A percentile compares a stretch with the other conserved stretches of the same genome.
phyloP scores from a whole-genome alignment of 2,329 filamentous ascomycete species.

The Xylaria sp. region DNA sequence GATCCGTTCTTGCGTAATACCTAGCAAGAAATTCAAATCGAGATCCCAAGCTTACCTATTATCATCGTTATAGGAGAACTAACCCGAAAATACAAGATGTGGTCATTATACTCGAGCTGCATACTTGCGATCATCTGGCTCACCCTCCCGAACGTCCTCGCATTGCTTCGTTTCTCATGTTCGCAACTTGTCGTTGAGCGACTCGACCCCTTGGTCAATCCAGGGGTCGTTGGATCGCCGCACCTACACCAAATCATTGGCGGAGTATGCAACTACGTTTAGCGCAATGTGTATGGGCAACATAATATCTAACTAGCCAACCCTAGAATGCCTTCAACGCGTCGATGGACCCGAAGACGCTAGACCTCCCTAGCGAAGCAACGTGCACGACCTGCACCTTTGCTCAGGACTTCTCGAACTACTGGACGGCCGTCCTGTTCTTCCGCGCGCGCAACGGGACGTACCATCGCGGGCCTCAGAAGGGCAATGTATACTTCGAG shows the following conservation, averaged over 20 bases:
- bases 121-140: conserved; percentile 1
- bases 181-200: conserved; percentile 34
- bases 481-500: conserved; percentile 35
- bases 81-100: conserved; percentile 9
- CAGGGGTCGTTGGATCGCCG: conserved; percentile 28
- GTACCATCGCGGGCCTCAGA: conserved; percentile 35
- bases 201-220: conserved; percentile 32
- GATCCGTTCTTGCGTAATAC: background rate
- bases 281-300: background rate
- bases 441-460: conserved; percentile 44
- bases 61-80: background rate
- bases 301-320: background rate
- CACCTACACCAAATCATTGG: conserved; percentile 37
- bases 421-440: conserved; percentile 47
- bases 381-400: conserved; percentile 49
- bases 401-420: conserved; percentile 46
- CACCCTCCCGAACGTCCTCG: conserved; percentile 13
- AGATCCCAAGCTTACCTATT: background rate
- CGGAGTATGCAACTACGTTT: conserved; percentile 24
- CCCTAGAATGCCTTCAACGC: conserved; percentile 38
- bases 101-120: conserved; percentile 4
- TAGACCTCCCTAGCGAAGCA: conserved; percentile 36
- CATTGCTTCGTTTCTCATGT: conserved; percentile 33
- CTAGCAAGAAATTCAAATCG: background rate
- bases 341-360: conserved; percentile 30